Conservation (phyloP, 129 eudicot species). For the Ambrosia artemisiifolia region DNA sequence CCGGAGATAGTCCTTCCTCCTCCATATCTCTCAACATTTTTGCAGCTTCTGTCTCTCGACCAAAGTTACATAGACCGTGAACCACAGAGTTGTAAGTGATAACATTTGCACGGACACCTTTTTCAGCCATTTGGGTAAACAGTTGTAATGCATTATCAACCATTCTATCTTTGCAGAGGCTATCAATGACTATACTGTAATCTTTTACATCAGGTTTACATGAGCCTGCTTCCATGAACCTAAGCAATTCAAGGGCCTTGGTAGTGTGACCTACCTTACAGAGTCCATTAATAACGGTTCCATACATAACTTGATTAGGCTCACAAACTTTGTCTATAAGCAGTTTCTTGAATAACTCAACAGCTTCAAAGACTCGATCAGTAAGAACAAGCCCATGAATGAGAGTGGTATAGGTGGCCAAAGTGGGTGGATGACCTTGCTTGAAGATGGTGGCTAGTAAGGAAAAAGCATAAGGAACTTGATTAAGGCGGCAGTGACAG, state of each 20-base stretch:
- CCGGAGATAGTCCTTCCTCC: no score
- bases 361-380: conserved; percentile 13
- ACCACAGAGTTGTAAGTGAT: conserved; percentile 40
- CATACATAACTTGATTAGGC: conserved; percentile 24
- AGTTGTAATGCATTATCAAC: background rate
- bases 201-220: conserved; percentile 15
- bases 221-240: conserved; percentile 16
- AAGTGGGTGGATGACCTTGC: conserved; percentile 34
- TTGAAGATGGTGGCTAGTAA: conserved; percentile 39
- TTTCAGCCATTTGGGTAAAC: background rate
- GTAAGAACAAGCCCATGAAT: conserved; percentile 32
- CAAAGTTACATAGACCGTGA: background rate
- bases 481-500: conserved; percentile 32
- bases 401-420: conserved; percentile 30
- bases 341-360: conserved; percentile 16
- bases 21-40: no score
- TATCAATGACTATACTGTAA: conserved; percentile 25
- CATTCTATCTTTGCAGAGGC: conserved; percentile 28
- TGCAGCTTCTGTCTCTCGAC: no score
- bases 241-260: conserved; percentile 38
- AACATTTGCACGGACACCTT: conserved; percentile 31
- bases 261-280: conserved; percentile 31
- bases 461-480: conserved; percentile 33
- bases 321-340: conserved; percentile 20
- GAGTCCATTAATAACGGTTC: conserved; percentile 31